These are phyloP conservation scores for Amaranthus tricolor DNA, from an alignment of 179 eudicot species.

Conservation along the genomic window DNA sequence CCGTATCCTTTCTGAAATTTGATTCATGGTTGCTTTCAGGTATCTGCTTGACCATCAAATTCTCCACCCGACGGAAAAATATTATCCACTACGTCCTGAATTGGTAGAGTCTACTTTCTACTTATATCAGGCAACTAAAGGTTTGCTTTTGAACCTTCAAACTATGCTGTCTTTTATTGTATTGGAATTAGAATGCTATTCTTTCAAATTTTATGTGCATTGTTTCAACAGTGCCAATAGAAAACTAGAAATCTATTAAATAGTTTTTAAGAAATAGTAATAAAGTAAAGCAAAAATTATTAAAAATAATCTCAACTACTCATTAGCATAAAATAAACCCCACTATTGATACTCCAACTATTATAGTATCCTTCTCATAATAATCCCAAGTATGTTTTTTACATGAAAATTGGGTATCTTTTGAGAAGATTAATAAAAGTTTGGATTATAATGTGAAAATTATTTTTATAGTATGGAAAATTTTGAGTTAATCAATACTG, in stretches of 20 bases:
- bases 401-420: too few species aligned
- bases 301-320: background rate
- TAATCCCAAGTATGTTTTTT: too few species aligned
- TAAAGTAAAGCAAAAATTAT: too few species aligned
- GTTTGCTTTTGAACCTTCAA: slow-evolving; percentile 32
- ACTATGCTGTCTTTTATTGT: background rate
- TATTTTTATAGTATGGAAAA: too few species aligned
- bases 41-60: slow-evolving; percentile 85
- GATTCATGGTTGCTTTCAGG: slow-evolving; percentile 33
- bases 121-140: slow-evolving; percentile 96
- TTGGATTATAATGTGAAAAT: too few species aligned
- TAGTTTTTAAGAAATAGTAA: background rate
- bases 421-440: too few species aligned
- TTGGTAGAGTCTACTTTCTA: slow-evolving; percentile 94
- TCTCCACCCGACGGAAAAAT: slow-evolving; percentile 93
- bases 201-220: background rate
- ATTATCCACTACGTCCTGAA: slow-evolving; percentile 96
- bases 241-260: background rate
- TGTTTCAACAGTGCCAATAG: background rate
- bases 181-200: background rate
- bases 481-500: too few species aligned
- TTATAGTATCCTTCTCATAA: too few species aligned
- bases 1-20: background rate
- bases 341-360: too few species aligned
- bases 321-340: background rate